phyloP scores from a whole-genome alignment of 2,329 filamentous ascomycete species.

The Penicillium sclerotigenum region DNA sequence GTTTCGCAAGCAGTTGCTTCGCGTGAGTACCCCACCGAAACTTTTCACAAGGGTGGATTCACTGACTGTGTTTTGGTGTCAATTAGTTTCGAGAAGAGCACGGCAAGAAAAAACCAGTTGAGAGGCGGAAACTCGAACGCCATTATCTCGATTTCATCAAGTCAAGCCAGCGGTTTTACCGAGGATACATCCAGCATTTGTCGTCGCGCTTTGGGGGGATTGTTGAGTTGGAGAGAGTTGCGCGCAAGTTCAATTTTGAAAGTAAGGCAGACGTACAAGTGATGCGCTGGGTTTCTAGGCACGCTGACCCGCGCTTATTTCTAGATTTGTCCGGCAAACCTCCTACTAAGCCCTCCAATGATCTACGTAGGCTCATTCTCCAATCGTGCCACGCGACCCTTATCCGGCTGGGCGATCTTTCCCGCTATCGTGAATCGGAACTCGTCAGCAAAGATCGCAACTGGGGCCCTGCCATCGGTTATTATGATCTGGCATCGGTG shows the following conservation, averaged over 20 bases:
- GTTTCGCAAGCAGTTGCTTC: conserved; percentile 68
- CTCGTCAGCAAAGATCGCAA: conserved; percentile 69
- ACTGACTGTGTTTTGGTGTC: conserved; percentile 10
- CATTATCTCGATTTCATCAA: conserved; percentile 82
- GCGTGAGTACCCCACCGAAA: conserved; percentile 38
- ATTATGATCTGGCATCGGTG: conserved; percentile 77
- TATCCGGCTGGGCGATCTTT: conserved; percentile 84
- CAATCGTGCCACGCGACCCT: conserved; percentile 77
- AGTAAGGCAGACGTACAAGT: conserved; percentile 29
- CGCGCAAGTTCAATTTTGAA: conserved; percentile 49
- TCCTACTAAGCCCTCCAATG: conserved; percentile 46
- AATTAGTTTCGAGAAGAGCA: conserved; percentile 50
- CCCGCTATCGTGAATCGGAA: conserved; percentile 76
- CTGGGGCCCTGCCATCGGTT: conserved; percentile 76
- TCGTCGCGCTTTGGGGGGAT: conserved; percentile 58
- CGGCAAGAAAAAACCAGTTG: conserved; percentile 54
- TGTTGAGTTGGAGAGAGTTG: conserved; percentile 57
- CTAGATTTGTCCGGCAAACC: conserved; percentile 45
- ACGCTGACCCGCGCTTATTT: conserved; percentile 17
- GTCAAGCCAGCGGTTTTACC: conserved; percentile 83
- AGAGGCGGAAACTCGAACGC: conserved; percentile 75
- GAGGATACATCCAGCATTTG: conserved; percentile 75
- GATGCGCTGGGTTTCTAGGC: neutral
- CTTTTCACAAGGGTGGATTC: neutral
- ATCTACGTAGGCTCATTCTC: conserved; percentile 60